Percentiles rank a stretch among this genome's conserved stretches.
Conservation (phyloP, 2,329 filamentous ascomycete genomes). For the Fragosphaeria purpurea region DNA sequence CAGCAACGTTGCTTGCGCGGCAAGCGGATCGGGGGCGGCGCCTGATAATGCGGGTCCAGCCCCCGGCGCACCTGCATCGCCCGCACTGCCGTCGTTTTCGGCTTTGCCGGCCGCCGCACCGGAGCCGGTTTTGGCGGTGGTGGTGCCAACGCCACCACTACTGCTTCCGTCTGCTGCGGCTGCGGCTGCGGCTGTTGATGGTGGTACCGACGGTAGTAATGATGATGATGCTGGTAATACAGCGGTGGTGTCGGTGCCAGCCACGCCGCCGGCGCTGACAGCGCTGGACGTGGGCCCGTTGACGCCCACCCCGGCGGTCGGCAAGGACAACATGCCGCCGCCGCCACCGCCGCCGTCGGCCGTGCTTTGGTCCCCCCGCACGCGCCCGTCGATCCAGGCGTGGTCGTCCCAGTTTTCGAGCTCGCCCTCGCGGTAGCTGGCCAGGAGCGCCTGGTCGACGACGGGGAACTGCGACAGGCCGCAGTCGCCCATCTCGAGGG, state of each 20-base stretch:
- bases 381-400: slow-evolving; percentile 36
- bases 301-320: neutral
- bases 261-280: neutral
- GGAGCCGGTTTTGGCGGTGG: slow-evolving; percentile 5
- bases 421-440: slow-evolving; percentile 66
- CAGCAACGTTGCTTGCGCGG: slow-evolving; percentile 16
- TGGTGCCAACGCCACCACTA: neutral
- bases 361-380: neutral
- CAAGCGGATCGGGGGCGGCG: slow-evolving; percentile 18
- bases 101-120: neutral
- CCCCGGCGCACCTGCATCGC: neutral
- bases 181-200: no score
- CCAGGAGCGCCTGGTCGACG: slow-evolving; percentile 58
- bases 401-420: slow-evolving; percentile 57
- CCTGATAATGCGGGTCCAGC: neutral
- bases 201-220: no score
- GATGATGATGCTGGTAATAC: no score
- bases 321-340: neutral
- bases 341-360: neutral
- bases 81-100: neutral
- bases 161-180: neutral
- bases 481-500: slow-evolving; percentile 64
- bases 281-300: slow-evolving; percentile 1
- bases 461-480: slow-evolving; percentile 71
- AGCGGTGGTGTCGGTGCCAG: neutral